Conservation (phyloP, 208 protist species). For the Phytomonas francai region DNA sequence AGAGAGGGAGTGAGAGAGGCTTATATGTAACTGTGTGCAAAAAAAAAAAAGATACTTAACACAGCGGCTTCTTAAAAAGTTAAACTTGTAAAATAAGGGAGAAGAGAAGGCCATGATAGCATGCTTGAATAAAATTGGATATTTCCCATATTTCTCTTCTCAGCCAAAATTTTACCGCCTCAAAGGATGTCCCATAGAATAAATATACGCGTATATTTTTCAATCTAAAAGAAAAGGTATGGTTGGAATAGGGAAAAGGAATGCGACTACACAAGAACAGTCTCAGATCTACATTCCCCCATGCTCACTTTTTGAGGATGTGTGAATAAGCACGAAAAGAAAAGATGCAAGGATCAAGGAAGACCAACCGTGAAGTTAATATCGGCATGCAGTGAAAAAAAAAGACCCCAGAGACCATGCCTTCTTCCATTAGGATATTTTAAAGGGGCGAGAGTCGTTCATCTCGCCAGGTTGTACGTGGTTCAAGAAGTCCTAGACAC, state of each 20-base stretch:
- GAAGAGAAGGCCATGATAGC: conserved; percentile 4
- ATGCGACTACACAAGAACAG: not conserved
- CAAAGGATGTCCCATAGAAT: not conserved
- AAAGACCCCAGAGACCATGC: not conserved
- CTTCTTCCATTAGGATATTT: not conserved
- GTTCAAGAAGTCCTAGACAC: not conserved
- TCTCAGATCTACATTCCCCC: not conserved
- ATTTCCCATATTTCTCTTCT: not conserved
- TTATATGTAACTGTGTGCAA: not conserved
- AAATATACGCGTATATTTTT: not conserved
- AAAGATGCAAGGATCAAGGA: not conserved
- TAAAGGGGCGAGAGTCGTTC: not conserved
- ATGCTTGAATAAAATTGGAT: conserved; percentile 3
- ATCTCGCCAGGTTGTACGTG: not conserved
- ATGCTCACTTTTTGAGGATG: not conserved
- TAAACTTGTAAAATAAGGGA: conserved; percentile 6
- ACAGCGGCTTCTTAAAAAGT: conserved; percentile 5
- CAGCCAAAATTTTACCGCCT: not conserved
- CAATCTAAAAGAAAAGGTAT: not conserved
- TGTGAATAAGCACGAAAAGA: too few species aligned
- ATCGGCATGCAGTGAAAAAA: not conserved
- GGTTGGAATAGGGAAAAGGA: not conserved
- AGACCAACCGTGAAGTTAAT: not conserved
- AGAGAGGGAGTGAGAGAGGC: not conserved
- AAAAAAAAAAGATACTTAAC: not conserved